phyloP scores from a whole-genome alignment of 2,329 filamentous ascomycete species.

The Pseudopithomyces chartarum region DNA sequence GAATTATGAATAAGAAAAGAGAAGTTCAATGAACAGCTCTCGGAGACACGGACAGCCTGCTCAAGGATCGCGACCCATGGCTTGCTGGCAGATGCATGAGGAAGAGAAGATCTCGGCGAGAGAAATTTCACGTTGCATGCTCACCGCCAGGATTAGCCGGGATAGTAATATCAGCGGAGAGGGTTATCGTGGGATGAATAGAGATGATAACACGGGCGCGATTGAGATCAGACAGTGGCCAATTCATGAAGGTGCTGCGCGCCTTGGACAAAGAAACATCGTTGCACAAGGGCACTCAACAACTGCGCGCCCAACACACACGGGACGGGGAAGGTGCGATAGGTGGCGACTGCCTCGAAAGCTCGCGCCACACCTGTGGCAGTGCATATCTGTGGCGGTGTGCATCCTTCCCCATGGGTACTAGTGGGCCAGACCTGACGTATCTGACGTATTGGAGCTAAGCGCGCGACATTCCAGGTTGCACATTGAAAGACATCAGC shows the following conservation, averaged over 20 bases:
- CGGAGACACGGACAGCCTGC: background rate
- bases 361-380: conserved; percentile 1
- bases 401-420: background rate
- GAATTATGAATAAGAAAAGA: background rate
- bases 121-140: background rate
- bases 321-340: background rate
- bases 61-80: background rate
- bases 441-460: conserved; percentile 18
- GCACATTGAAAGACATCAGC: conserved; percentile 10
- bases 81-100: background rate
- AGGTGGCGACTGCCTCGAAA: background rate
- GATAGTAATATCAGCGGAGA: background rate
- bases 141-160: conserved; percentile 5
- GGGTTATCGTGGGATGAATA: background rate
- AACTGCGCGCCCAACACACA: background rate
- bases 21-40: background rate
- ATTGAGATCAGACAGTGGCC: background rate
- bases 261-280: too few relatives aligned
- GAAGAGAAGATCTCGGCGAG: background rate
- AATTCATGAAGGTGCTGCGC: background rate
- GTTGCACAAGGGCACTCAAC: too few relatives aligned
- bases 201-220: background rate
- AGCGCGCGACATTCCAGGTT: conserved; percentile 19
- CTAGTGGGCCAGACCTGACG: background rate
- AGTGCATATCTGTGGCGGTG: background rate